These are phyloP conservation scores for Cordyceps farinosa DNA, from an alignment of 2,329 filamentous ascomycete species.

Conservation along the genomic window DNA sequence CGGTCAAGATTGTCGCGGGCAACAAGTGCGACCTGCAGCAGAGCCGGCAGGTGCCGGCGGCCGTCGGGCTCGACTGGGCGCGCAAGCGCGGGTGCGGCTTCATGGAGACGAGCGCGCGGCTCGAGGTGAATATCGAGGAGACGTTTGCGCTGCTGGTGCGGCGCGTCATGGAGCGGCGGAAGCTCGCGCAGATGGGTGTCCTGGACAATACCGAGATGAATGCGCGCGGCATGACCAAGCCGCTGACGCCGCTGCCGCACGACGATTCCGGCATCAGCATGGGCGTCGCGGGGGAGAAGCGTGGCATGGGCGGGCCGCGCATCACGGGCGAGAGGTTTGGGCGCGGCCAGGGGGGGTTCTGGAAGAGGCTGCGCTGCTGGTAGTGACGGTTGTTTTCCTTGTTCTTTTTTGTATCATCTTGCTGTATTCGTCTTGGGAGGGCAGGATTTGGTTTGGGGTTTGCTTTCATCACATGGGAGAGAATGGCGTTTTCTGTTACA, in stretches of 20 bases:
- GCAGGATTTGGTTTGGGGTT: not conserved
- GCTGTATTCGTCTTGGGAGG: not conserved
- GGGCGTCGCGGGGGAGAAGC: constrained; percentile 39
- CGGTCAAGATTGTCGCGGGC: constrained; percentile 78
- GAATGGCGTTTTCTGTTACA: not conserved
- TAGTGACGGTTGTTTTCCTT: constrained; percentile 25
- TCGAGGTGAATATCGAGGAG: constrained; percentile 87
- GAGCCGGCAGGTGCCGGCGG: constrained; percentile 64
- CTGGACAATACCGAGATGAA: constrained; percentile 41
- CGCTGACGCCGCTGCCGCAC: constrained; percentile 50
- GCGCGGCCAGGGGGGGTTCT: constrained; percentile 45
- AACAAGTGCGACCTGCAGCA: constrained; percentile 83
- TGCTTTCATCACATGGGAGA: not conserved
- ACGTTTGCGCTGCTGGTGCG: constrained; percentile 71
- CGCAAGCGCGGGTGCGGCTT: constrained; percentile 70
- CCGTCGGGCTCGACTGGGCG: constrained; percentile 74
- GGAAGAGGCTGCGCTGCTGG: constrained; percentile 56
- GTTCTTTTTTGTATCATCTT: not conserved
- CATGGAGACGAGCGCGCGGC: constrained; percentile 82
- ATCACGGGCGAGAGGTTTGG: constrained; percentile 43
- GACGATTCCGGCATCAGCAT: not conserved
- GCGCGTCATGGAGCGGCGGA: constrained; percentile 56
- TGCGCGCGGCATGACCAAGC: constrained; percentile 55
- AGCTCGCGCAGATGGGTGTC: constrained; percentile 46
- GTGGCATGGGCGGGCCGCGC: constrained; percentile 43